Percentiles rank a stretch among this genome's conserved stretches.
Evolutionary conservation across 345 rosid species (phyloP).

Genomic region (Hirschfeldia incana): DNA sequence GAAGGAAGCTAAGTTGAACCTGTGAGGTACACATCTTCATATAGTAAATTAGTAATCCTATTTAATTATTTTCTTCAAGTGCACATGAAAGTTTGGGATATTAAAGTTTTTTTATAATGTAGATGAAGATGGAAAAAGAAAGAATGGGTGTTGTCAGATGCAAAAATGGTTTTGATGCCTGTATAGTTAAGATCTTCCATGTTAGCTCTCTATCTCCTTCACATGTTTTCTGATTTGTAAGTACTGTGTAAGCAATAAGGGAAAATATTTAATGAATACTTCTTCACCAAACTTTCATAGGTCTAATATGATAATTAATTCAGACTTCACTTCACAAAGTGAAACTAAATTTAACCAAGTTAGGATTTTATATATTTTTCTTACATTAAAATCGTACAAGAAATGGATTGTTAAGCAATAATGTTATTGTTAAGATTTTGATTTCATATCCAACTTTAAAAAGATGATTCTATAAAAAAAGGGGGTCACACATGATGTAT

Average conservation of each 20-base stretch:
- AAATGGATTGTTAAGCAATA: neutral
- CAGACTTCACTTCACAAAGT: neutral
- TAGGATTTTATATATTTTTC: neutral
- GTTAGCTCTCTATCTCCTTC: slow-evolving; percentile 32
- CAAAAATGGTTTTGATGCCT: slow-evolving; percentile 28
- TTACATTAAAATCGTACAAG: neutral
- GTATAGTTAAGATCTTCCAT: slow-evolving; percentile 38
- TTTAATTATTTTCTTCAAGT: slow-evolving; percentile 1
- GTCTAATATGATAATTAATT: slow-evolving; percentile 3
- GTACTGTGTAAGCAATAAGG: slow-evolving; percentile 37
- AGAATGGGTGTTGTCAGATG: slow-evolving; percentile 40
- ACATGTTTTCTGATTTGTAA: slow-evolving; percentile 40
- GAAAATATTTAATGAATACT: slow-evolving; percentile 16
- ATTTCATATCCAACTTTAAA: neutral
- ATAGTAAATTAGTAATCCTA: slow-evolving; percentile 2
- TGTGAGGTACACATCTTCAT: slow-evolving; percentile 36
- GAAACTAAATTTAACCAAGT: neutral
- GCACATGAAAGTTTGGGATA: slow-evolving; percentile 6
- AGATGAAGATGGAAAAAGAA: slow-evolving; percentile 27
- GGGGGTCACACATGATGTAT: neutral
- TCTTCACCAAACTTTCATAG: slow-evolving; percentile 21
- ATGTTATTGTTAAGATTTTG: neutral
- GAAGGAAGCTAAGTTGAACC: slow-evolving; percentile 75
- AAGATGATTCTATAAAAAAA: neutral
- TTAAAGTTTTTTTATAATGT: neutral